Evolutionary conservation across 371 early-diverging fungal genomes (phyloP).

Genomic region (Syncephalis plumigaleata): DNA sequence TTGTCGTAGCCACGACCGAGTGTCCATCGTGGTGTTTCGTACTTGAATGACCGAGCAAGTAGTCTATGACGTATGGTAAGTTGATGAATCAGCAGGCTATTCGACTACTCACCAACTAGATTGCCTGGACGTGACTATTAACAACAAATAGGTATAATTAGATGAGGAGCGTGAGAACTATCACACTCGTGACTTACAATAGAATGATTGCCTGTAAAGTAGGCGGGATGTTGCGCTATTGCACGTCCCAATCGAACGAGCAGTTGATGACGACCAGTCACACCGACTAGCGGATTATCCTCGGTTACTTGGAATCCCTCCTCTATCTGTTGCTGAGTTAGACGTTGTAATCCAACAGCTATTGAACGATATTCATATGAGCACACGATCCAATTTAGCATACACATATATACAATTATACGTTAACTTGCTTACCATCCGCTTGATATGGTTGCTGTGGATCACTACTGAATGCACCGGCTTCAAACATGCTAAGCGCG

Average conservation of each 20-base stretch:
- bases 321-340: constrained; percentile 39
- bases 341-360: constrained; percentile 30
- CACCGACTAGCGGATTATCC: constrained; percentile 64
- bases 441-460: constrained; percentile 37
- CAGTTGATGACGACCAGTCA: constrained; percentile 57
- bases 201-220: constrained; percentile 28
- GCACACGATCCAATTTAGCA: not conserved
- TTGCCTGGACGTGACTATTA: constrained; percentile 57
- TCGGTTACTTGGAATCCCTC: constrained; percentile 64
- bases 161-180: not conserved
- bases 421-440: constrained; percentile 32
- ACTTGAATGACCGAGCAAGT: constrained; percentile 11
- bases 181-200: not conserved
- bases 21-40: constrained; percentile 8
- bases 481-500: constrained; percentile 67
- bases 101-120: constrained; percentile 36
- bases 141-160: not conserved
- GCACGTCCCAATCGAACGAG: constrained; percentile 47
- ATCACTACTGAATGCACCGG: constrained; percentile 55
- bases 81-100: not conserved
- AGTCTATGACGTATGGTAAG: constrained; percentile 6
- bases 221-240: constrained; percentile 27
- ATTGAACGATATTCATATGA: not conserved
- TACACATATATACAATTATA: not conserved
- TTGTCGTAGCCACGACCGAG: constrained; percentile 30